Base-by-base conservation (phyloP, 176 grass and related monocot species). In the Chloris gayana region DNA sequence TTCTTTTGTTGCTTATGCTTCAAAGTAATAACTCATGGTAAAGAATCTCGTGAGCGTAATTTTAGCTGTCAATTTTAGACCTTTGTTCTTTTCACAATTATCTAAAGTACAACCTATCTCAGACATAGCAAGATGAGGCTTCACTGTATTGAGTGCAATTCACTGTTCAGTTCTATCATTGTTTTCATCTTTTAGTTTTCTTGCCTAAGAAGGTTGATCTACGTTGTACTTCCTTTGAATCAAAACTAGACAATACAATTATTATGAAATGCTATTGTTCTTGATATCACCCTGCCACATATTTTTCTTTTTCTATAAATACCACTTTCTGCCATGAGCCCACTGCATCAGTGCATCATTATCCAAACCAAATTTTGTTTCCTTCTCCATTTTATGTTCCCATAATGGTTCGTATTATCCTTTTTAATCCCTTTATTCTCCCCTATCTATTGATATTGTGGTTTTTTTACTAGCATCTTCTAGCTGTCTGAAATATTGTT, bases 191-290 rank as follows among this genome's bases (percentile, higher is more conserved):
- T 76, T 75, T 7, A 38, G 38, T 47, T 83, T 85, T 64, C 77
- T 85, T 89, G 56, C 59, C 65, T 81, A 37, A 25, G 30, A 88
- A 80, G 82, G 70, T 79, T 70, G 44, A 72, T 41, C 70, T 76
- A 59, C 31, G 15, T 14, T 46, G 21, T 53, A 62, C 78, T 80
- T 0, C 47, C 39, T 33, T 88, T 13, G 6, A 75, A 80, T 84
- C 39, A 65, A 73, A 61, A 78, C 49, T 68, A 26, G 39, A 50
- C 22, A 58, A 34, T 17, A 6, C 42, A 80, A 56, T 64, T 74
- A 69, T 84, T 74, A 69, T 84, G 44, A 42, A 70, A 83, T 47
- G 64, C 26, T 75, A 68, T 24, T 30, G 27, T 56, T 49, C 34
- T 75, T 70, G 64, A 45, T 22, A 21, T 70, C 10, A 59, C 31